Percentiles rank a stretch among this genome's conserved stretches.
These are phyloP conservation scores for Celoporthe dispersa DNA, from an alignment of 2,329 filamentous ascomycete genomes.

Conservation along the genomic window DNA sequence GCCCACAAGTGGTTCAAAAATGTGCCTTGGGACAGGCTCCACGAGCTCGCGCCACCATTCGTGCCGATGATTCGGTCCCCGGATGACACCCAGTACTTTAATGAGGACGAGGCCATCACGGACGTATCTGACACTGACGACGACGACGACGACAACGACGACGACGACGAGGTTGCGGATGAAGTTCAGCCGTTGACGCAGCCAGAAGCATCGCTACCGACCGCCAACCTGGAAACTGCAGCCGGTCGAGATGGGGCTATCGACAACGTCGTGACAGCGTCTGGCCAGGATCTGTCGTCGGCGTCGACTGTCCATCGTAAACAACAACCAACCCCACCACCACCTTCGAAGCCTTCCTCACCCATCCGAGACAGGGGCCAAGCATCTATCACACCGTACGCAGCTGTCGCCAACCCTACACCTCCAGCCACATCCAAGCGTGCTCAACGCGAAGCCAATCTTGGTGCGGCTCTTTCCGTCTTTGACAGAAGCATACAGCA, in stretches of 20 bases:
- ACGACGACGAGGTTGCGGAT: conserved; percentile 37
- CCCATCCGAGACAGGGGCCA: not conserved
- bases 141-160: conserved; percentile 32
- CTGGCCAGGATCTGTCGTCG: conserved; percentile 9
- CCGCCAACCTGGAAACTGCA: conserved; percentile 2
- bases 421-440: conserved; percentile 4
- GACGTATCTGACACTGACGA: conserved; percentile 59
- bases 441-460: conserved; percentile 33
- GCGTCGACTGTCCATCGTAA: conserved; percentile 11
- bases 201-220: not conserved
- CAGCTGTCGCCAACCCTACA: not conserved
- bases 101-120: conserved; percentile 75
- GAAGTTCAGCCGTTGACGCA: conserved; percentile 10
- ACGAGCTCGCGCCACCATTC: conserved; percentile 75
- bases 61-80: conserved; percentile 70
- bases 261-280: conserved; percentile 1
- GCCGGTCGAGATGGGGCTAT: conserved; percentile 17
- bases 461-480: conserved; percentile 41
- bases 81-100: conserved; percentile 88
- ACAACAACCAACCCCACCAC: conserved; percentile 3
- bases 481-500: conserved; percentile 48
- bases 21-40: conserved; percentile 77
- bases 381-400: conserved; percentile 16
- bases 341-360: not conserved
- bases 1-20: conserved; percentile 82